These are phyloP conservation scores for Lasiodiplodia hormozganensis DNA, from an alignment of 2,329 filamentous ascomycete genomes.

Conservation along the genomic window DNA sequence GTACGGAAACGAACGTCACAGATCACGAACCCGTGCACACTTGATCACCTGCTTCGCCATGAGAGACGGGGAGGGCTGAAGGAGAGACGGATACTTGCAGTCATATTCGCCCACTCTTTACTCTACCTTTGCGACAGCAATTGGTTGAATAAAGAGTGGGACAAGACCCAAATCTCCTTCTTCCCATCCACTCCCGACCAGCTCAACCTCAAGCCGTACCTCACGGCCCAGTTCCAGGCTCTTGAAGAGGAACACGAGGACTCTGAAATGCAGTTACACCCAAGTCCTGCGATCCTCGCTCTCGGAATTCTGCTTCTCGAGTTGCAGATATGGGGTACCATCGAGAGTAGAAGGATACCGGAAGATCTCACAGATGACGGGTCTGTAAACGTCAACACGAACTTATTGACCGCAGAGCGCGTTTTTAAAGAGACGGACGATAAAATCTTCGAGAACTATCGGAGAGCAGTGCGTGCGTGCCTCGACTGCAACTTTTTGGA, in stretches of 20 bases:
- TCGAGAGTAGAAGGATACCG: not conserved
- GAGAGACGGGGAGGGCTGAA: conserved; percentile 1
- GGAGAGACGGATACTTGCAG: conserved; percentile 21
- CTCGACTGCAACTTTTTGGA: conserved; percentile 9
- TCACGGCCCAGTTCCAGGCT: not conserved
- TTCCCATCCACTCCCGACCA: not conserved
- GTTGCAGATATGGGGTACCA: conserved; percentile 13
- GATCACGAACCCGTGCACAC: not conserved
- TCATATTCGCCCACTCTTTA: conserved; percentile 25
- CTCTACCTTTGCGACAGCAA: not conserved
- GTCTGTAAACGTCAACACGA: conserved; percentile 5
- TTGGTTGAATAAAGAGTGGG: conserved; percentile 7
- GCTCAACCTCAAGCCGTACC: not conserved
- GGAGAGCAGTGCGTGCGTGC: not conserved
- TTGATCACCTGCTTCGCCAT: conserved; percentile 15
- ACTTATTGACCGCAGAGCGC: conserved; percentile 15
- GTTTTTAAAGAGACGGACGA: conserved; percentile 9
- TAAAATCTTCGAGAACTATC: conserved; percentile 8
- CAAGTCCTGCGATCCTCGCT: conserved; percentile 12
- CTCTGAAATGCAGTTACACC: not conserved
- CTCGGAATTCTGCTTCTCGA: conserved; percentile 21
- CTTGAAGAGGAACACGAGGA: not conserved
- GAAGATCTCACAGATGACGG: conserved; percentile 20
- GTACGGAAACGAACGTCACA: not conserved
- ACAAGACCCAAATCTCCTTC: conserved; percentile 19